Evolutionary conservation across 2,329 filamentous ascomycete genomes (phyloP), one percentile per base, ranked within the genome.

Genomic region (Alternaria arborescens): DNA sequence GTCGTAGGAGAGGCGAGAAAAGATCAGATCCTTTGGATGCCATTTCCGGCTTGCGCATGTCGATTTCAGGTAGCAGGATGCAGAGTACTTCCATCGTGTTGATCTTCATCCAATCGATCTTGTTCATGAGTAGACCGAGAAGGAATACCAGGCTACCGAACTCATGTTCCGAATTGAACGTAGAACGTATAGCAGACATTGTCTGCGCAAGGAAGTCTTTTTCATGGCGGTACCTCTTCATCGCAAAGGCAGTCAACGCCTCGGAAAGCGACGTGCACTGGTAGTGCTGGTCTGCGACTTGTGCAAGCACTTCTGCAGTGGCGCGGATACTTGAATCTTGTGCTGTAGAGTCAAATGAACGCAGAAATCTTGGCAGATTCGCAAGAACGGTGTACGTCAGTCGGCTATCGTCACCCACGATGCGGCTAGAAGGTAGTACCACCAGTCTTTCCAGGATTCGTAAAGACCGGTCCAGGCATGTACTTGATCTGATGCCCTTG

Each of bases 51-150:
- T 94, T 94, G 56, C 90, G 89, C 91, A 98, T 97, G 73, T 99
- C 94, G 32, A 97, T 91, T 54, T 94, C 90, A 0, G 93, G 92
- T 47, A 99, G 91, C 60, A 97, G 83, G 20, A 91, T 86, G 71
- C 91, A 91, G 0, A 99, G 86, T 12, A 98, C 89, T 61, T 92
- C 90, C 91, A 99, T 97, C 0, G 92, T 93, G 81, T 95, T 94
- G 43, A 94, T 84, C 76, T 97, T 96, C 78, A 98, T 91, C 92
- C 93, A 97, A 3, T 91, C 86, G 1, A 90, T 86, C 34, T 89
- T 90, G 74, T 99, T 99, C 14, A 94, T 97, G 54, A 99, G 84
- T 48, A 97, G 85, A 2, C 95, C 93, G 79, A 98, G 92, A 43
- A 98, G 82, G 80, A 97, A 97, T 1, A 93, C 92, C 11, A 99